These are phyloP conservation scores for Dimocarpus longan DNA, from an alignment of 345 rosid genomes.

Conservation along the genomic window DNA sequence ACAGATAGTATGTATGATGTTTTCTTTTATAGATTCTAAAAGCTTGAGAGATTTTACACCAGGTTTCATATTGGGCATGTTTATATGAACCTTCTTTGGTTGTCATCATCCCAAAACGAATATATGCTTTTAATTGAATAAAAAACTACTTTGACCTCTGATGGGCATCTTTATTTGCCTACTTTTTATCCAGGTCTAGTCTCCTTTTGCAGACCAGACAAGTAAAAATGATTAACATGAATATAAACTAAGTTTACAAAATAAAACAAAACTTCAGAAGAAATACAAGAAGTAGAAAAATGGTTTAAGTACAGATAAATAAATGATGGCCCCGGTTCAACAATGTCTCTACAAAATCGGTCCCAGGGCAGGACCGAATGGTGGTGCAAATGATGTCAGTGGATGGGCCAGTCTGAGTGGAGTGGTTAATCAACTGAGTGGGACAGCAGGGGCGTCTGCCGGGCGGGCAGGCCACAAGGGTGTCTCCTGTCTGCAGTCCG, in stretches of 20 bases:
- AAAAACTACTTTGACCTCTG: background rate
- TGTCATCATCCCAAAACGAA: background rate
- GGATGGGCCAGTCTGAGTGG: slow-evolving; percentile 18
- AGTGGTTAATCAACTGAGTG: slow-evolving; percentile 11
- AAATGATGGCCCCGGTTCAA: background rate
- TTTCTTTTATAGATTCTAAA: background rate
- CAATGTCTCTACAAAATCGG: slow-evolving; percentile 6
- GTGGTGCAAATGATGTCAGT: slow-evolving; percentile 8
- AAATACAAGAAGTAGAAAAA: too few species aligned
- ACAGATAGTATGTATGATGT: too few species aligned
- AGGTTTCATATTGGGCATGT: background rate
- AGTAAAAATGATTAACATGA: background rate
- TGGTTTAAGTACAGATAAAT: too few species aligned
- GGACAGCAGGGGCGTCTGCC: slow-evolving; percentile 25
- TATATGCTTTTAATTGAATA: too few species aligned
- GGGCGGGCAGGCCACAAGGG: slow-evolving; percentile 35
- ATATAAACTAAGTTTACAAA: too few species aligned
- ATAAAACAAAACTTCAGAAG: too few species aligned
- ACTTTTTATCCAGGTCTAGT: background rate
- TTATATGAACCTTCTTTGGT: background rate
- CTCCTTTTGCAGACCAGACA: background rate
- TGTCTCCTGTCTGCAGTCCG: slow-evolving; percentile 42
- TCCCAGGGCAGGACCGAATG: slow-evolving; percentile 8
- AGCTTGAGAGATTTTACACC: background rate
- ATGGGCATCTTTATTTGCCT: slow-evolving; percentile 9